Conservation (phyloP, 805 yeast genomes). For the Ogataea chonburiensis region DNA sequence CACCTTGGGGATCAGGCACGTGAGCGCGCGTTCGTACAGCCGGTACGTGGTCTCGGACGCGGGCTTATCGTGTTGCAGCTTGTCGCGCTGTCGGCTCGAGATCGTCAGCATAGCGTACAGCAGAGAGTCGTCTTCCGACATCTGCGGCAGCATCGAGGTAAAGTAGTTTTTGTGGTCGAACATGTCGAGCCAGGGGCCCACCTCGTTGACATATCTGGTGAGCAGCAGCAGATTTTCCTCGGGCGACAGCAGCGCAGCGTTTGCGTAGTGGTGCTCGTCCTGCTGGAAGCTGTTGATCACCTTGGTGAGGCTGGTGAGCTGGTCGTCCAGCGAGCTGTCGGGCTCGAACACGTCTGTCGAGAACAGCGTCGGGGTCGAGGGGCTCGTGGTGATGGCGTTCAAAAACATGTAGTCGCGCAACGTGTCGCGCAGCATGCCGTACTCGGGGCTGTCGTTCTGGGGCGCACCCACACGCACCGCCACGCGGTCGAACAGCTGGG, state of each 20-base stretch:
- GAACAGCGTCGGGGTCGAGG: conserved; percentile 13
- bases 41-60: conserved; percentile 21
- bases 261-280: conserved; percentile 12
- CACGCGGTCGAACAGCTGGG: background rate
- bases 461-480: too few relatives aligned
- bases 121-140: conserved; percentile 19
- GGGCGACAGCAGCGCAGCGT: conserved; percentile 26
- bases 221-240: conserved; percentile 27
- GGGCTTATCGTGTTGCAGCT: conserved; percentile 12
- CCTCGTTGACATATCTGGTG: conserved; percentile 20
- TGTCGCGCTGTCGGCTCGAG: conserved; percentile 22
- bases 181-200: conserved; percentile 29
- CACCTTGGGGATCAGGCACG: conserved; percentile 21
- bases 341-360: conserved; percentile 6
- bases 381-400: conserved; percentile 30
- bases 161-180: conserved; percentile 25
- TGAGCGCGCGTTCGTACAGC: conserved; percentile 21
- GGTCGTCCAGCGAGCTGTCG: conserved; percentile 15
- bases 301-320: conserved; percentile 14
- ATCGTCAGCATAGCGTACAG: conserved; percentile 21
- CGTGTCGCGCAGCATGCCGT: conserved; percentile 30
- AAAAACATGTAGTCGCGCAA: conserved; percentile 41
- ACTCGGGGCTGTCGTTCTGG: conserved; percentile 14
- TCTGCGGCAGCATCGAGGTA: conserved; percentile 21
- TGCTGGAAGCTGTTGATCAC: conserved; percentile 17